Percentiles rank a stretch among this genome's conserved stretches.
Evolutionary conservation across 1,284 basidiomycete genomes (phyloP).

Genomic region (Schizopora paradoxa): DNA sequence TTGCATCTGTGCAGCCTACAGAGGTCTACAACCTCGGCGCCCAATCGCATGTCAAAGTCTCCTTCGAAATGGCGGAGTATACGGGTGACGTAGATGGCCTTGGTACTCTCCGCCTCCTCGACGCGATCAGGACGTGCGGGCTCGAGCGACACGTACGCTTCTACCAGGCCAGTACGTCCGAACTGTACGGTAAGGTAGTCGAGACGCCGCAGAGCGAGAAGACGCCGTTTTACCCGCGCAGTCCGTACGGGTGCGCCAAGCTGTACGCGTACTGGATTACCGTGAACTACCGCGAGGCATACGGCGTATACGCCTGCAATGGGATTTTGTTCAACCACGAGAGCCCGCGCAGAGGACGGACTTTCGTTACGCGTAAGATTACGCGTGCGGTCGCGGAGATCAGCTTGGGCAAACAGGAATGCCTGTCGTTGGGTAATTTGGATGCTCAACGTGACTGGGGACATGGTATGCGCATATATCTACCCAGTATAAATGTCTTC

Average conservation of each 20-base stretch:
- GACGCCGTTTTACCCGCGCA: conserved; percentile 91
- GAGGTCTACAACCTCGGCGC: conserved; percentile 95
- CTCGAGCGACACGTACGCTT: conserved; percentile 82
- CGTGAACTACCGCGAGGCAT: conserved; percentile 88
- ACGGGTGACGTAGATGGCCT: conserved; percentile 90
- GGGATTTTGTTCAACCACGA: conserved; percentile 94
- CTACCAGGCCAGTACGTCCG: conserved; percentile 92
- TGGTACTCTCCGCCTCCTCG: conserved; percentile 85
- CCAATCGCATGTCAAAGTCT: conserved; percentile 96
- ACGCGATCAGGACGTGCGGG: conserved; percentile 89
- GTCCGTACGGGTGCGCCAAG: conserved; percentile 89
- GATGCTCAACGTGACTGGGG: conserved; percentile 94
- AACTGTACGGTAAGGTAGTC: conserved; percentile 89
- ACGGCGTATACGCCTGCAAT: conserved; percentile 89
- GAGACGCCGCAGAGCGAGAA: conserved; percentile 89
- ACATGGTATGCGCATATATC: conserved; percentile 56
- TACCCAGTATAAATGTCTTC: not conserved
- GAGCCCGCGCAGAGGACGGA: conserved; percentile 84
- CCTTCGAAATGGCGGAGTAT: conserved; percentile 96
- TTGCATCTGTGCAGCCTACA: conserved; percentile 85
- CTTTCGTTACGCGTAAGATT: conserved; percentile 93
- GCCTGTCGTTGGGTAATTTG: conserved; percentile 86
- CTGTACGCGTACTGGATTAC: conserved; percentile 86
- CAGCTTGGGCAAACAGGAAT: conserved; percentile 75
- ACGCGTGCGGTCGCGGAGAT: conserved; percentile 87